These are phyloP conservation scores for Neonectria hederae DNA, from an alignment of 2,329 filamentous ascomycete genomes.

Conservation along the genomic window DNA sequence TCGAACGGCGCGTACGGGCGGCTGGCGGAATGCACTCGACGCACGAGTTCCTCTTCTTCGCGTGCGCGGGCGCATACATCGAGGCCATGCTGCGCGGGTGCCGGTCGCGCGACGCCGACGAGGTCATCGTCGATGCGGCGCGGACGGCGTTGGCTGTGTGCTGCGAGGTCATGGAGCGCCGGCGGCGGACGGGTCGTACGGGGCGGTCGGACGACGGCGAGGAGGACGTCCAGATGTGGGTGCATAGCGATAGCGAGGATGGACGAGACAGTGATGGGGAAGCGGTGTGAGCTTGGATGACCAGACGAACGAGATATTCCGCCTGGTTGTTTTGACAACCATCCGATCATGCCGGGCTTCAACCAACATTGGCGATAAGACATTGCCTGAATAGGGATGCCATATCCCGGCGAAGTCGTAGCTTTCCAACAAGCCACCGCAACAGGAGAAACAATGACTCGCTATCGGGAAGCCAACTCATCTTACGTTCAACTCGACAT, in stretches of 20 bases:
- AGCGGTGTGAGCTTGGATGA: neutral
- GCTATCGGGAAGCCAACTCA: neutral
- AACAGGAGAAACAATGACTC: neutral
- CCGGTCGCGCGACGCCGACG: constrained; percentile 9
- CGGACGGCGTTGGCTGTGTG: constrained; percentile 16
- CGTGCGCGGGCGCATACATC: constrained; percentile 19
- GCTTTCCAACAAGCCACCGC: neutral
- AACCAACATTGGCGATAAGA: no score
- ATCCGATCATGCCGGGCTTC: no score
- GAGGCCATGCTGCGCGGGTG: constrained; percentile 7
- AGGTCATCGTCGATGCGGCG: constrained; percentile 13
- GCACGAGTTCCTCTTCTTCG: constrained; percentile 21
- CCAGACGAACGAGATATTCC: neutral
- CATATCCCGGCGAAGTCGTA: no score
- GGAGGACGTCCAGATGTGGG: constrained; percentile 2
- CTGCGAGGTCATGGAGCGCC: constrained; percentile 18
- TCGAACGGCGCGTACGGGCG: constrained; percentile 19
- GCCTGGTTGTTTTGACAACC: neutral
- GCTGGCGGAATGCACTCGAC: constrained; percentile 16
- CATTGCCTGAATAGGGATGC: no score
- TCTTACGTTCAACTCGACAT: neutral
- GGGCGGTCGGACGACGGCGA: neutral
- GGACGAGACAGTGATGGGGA: neutral
- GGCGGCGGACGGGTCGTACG: neutral
- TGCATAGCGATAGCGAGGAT: constrained; percentile 3